These are phyloP conservation scores for Coemansia sp. DNA, from an alignment of 192 early-diverging fungal genomes.

Conservation along the genomic window DNA sequence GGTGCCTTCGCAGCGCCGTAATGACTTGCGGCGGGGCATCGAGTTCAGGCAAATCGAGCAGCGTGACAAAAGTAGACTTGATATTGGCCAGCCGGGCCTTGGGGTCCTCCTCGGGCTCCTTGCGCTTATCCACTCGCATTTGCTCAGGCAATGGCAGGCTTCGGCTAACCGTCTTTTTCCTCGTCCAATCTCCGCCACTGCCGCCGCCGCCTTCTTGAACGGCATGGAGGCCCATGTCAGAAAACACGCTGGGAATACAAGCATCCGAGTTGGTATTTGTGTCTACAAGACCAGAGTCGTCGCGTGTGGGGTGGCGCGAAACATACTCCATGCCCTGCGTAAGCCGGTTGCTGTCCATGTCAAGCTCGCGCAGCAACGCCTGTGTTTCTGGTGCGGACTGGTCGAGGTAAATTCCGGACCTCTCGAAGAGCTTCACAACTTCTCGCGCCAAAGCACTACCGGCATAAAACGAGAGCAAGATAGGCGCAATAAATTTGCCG, in stretches of 20 bases:
- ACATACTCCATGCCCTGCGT: slow-evolving; percentile 36
- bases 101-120: slow-evolving; percentile 21
- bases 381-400: slow-evolving; percentile 43
- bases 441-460: slow-evolving; percentile 22
- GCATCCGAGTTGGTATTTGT: slow-evolving; percentile 32
- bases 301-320: slow-evolving; percentile 23
- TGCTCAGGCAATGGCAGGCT: slow-evolving; percentile 20
- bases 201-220: neutral
- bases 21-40: slow-evolving; percentile 49
- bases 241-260: slow-evolving; percentile 41
- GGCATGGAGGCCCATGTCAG: slow-evolving; percentile 25
- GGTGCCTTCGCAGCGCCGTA: slow-evolving; percentile 75
- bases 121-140: slow-evolving; percentile 25
- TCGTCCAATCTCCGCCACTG: neutral
- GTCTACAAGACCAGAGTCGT: slow-evolving; percentile 24
- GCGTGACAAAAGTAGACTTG: slow-evolving; percentile 55
- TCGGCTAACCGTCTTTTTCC: slow-evolving; percentile 9
- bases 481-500: slow-evolving; percentile 35
- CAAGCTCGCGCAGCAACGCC: slow-evolving; percentile 25
- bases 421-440: slow-evolving; percentile 28
- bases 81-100: slow-evolving; percentile 44
- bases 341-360: slow-evolving; percentile 27
- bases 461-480: slow-evolving; percentile 47
- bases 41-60: slow-evolving; percentile 50
- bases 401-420: slow-evolving; percentile 38